These are phyloP conservation scores for Singerocomus inundabilis DNA, from an alignment of 1,284 basidiomycete genomes.

Conservation along the genomic window DNA sequence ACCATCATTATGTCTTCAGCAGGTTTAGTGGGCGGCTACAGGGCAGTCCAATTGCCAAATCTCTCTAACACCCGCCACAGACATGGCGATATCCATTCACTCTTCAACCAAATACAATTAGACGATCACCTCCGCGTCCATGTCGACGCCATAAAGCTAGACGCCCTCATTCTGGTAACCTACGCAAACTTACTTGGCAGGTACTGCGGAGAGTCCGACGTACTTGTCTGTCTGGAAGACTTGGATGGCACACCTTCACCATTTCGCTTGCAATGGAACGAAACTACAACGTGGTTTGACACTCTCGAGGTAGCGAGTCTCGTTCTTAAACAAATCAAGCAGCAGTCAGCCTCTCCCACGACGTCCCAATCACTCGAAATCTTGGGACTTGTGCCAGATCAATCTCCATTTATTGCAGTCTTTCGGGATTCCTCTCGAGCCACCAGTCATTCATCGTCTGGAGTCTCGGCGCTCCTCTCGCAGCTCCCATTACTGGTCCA, in stretches of 20 bases:
- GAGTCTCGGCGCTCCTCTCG: neutral
- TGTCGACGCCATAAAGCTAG: slow-evolving; percentile 4
- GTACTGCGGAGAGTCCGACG: slow-evolving; percentile 40
- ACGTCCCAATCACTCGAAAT: slow-evolving; percentile 7
- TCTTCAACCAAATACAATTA: slow-evolving; percentile 8
- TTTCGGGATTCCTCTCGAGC: slow-evolving; percentile 11
- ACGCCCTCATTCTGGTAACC: slow-evolving; percentile 31
- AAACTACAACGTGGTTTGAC: slow-evolving; percentile 35
- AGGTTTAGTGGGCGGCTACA: slow-evolving; percentile 31
- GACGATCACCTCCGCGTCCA: slow-evolving; percentile 1
- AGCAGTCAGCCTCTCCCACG: slow-evolving; percentile 9
- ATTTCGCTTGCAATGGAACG: slow-evolving; percentile 39
- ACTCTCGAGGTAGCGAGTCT: slow-evolving; percentile 22
- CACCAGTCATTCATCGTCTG: neutral
- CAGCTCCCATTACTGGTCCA: slow-evolving; percentile 12
- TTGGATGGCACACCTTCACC: slow-evolving; percentile 22
- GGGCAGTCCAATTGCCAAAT: slow-evolving; percentile 36
- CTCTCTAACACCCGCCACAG: slow-evolving; percentile 34
- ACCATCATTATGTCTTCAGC: slow-evolving; percentile 4
- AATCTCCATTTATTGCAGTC: slow-evolving; percentile 18
- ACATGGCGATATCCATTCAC: slow-evolving; percentile 1
- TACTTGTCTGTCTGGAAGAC: slow-evolving; percentile 37
- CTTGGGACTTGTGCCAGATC: slow-evolving; percentile 20
- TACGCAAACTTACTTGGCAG: slow-evolving; percentile 39
- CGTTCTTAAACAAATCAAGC: slow-evolving; percentile 19